Evolutionary conservation across 2,329 filamentous ascomycete genomes (phyloP).

Genomic region (Botrytis byssoidea): DNA sequence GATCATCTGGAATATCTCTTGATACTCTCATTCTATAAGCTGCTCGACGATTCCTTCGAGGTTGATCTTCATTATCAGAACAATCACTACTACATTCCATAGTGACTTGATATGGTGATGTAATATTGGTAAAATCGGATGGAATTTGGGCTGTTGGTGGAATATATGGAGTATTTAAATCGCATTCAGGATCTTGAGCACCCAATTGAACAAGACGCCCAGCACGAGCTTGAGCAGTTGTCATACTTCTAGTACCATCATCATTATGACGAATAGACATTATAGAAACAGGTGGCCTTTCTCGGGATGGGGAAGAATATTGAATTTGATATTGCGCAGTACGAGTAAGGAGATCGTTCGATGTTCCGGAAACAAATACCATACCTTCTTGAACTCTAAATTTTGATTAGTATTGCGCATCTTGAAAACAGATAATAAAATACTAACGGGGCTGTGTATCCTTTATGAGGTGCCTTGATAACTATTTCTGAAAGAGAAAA

Average conservation of each 20-base stretch:
- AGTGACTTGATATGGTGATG: conserved; percentile 53
- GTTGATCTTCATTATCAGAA: conserved; percentile 45
- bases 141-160: conserved; percentile 54
- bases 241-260: conserved; percentile 51
- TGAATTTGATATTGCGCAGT: conserved; percentile 76
- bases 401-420: conserved; percentile 27
- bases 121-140: conserved; percentile 50
- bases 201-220: conserved; percentile 47
- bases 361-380: conserved; percentile 85
- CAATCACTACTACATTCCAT: conserved; percentile 56
- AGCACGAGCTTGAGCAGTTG: conserved; percentile 45
- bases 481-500: conserved; percentile 84
- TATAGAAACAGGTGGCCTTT: conserved; percentile 41
- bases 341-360: conserved; percentile 69
- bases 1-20: conserved; percentile 49
- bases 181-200: conserved; percentile 39
- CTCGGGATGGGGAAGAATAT: conserved; percentile 45
- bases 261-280: conserved; percentile 54
- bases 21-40: conserved; percentile 52
- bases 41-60: conserved; percentile 51
- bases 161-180: conserved; percentile 34
- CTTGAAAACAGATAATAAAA: neutral
- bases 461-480: conserved; percentile 77
- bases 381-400: conserved; percentile 82
- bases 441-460: conserved; percentile 84